phyloP scores from a whole-genome alignment of 2,329 filamentous ascomycete genomes.

The Exserohilum turcica region DNA sequence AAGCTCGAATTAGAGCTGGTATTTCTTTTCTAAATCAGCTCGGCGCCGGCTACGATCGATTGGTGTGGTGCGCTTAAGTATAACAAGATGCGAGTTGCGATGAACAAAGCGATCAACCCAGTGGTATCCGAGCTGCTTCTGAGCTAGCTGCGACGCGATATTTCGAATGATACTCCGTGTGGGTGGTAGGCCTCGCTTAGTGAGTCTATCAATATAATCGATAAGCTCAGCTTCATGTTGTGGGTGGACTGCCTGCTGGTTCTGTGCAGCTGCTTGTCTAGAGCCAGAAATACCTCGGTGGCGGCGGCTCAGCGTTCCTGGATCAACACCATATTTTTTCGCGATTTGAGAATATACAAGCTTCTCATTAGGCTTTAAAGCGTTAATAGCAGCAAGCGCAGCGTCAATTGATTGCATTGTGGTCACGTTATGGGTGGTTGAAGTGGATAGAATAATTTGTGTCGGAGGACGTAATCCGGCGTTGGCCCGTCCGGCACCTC shows the following conservation, averaged over 20 bases:
- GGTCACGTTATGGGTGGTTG: constrained; percentile 6
- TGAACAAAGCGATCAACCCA: constrained; percentile 19
- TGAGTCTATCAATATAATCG: background rate
- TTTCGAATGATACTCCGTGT: too few relatives aligned
- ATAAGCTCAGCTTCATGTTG: background rate
- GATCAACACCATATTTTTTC: background rate
- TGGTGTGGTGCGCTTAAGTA: too few relatives aligned
- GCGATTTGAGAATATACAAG: constrained; percentile 5
- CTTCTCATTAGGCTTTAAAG: constrained; percentile 1
- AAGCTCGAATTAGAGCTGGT: background rate
- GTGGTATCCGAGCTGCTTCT: background rate
- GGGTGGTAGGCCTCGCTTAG: background rate
- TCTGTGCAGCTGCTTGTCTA: too few relatives aligned
- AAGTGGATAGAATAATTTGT: too few relatives aligned
- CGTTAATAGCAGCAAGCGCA: constrained; percentile 5
- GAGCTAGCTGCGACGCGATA: too few relatives aligned
- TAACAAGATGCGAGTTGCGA: too few relatives aligned
- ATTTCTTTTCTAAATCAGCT: background rate
- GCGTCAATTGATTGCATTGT: constrained; percentile 11
- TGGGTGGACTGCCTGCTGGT: background rate
- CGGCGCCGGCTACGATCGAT: too few relatives aligned
- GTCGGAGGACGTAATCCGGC: too few relatives aligned
- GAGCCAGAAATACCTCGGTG: too few relatives aligned
- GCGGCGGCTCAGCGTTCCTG: background rate
- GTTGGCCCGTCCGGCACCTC: too few relatives aligned